Conservation (phyloP, 2,329 filamentous ascomycete genomes). For the Aureobasidium namibiae region DNA sequence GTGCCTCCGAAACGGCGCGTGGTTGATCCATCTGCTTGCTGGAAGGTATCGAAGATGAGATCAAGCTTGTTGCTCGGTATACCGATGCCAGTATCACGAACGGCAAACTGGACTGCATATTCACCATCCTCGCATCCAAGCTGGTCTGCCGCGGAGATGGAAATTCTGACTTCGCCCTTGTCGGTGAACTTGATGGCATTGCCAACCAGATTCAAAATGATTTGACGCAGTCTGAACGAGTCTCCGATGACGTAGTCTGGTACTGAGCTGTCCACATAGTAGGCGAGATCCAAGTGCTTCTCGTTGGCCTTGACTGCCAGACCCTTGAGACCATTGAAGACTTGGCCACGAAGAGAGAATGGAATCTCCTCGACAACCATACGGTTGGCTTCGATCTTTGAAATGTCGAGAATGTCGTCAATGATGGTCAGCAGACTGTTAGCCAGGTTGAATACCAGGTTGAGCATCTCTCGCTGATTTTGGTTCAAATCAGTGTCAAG, state of each 20-base stretch:
- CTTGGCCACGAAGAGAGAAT: conserved; percentile 85
- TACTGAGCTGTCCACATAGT: conserved; percentile 86
- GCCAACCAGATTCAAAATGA: conserved; percentile 92
- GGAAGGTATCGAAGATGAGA: conserved; percentile 97
- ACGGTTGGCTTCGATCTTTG: conserved; percentile 81
- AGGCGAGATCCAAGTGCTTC: conserved; percentile 85
- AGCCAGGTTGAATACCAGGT: conserved; percentile 92
- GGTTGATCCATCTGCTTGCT: conserved; percentile 94
- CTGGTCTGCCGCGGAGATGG: conserved; percentile 66
- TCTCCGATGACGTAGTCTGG: conserved; percentile 94
- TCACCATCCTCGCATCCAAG: conserved; percentile 62
- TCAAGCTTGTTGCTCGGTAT: conserved; percentile 93
- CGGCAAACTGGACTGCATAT: conserved; percentile 91
- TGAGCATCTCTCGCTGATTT: conserved; percentile 96
- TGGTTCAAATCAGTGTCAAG: conserved; percentile 88
- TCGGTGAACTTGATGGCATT: conserved; percentile 99
- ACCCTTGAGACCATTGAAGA: conserved; percentile 96
- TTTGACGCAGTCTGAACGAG: conserved; percentile 90
- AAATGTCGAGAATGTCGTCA: conserved; percentile 65
- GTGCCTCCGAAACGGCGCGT: conserved; percentile 94
- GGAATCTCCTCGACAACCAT: conserved; percentile 99
- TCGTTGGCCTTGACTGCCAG: conserved; percentile 96
- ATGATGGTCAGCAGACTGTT: conserved; percentile 97
- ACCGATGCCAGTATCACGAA: conserved; percentile 93
- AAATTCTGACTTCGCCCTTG: conserved; percentile 88